Conservation (phyloP, 78 protist genomes). For the Polysphondylium violaceum region DNA sequence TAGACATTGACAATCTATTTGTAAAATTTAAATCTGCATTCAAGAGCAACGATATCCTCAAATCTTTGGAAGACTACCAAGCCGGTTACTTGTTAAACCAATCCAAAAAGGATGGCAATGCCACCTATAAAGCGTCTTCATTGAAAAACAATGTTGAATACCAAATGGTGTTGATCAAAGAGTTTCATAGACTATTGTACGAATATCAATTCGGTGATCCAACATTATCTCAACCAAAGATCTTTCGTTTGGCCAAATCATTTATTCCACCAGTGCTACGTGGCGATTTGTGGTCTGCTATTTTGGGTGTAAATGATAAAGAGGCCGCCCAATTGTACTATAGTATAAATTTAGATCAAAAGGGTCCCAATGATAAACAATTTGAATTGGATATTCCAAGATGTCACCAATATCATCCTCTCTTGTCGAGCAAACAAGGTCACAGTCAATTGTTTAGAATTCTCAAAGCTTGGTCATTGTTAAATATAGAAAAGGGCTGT, state of each 20-base stretch:
- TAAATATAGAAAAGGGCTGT: slow-evolving; percentile 71
- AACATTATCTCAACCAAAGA: slow-evolving; percentile 71
- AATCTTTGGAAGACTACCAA: background rate
- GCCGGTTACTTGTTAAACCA: background rate
- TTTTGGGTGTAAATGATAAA: slow-evolving; percentile 68
- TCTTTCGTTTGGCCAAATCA: slow-evolving; percentile 46
- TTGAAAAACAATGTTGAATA: slow-evolving; percentile 22
- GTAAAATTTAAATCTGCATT: background rate
- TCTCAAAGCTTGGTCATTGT: slow-evolving; percentile 80
- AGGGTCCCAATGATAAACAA: slow-evolving; percentile 81
- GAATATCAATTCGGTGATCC: slow-evolving; percentile 60
- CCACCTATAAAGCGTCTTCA: background rate
- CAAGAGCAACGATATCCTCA: background rate
- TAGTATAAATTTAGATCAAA: slow-evolving; percentile 23
- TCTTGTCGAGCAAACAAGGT: slow-evolving; percentile 79
- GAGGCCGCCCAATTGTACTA: slow-evolving; percentile 14
- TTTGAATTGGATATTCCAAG: slow-evolving; percentile 93
- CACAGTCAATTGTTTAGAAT: slow-evolving; percentile 47
- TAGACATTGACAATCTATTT: background rate
- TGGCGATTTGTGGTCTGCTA: slow-evolving; percentile 88
- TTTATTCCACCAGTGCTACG: slow-evolving; percentile 84
- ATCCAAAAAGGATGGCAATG: background rate
- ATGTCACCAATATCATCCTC: slow-evolving; percentile 91
- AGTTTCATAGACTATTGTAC: slow-evolving; percentile 40
- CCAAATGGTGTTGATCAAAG: slow-evolving; percentile 24